phyloP scores from a whole-genome alignment of 2,329 filamentous ascomycete species.

The Simplicillium sp. region DNA sequence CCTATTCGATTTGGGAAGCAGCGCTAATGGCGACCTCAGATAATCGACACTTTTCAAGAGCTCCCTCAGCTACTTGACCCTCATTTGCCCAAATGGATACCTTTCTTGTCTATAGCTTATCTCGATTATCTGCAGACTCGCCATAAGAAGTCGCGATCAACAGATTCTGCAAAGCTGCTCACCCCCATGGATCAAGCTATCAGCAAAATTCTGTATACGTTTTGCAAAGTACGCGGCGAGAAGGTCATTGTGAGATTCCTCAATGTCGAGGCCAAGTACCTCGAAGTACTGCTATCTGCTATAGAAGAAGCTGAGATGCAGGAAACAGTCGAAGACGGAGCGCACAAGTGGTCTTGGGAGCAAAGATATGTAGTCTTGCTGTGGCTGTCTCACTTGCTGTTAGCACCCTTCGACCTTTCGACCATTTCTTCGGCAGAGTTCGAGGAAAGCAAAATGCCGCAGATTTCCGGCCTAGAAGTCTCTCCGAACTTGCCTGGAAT shows the following conservation, averaged over 20 bases:
- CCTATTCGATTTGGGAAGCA: constrained; percentile 2
- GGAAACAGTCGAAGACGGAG: constrained; percentile 9
- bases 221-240: constrained; percentile 90
- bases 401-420: constrained; percentile 82
- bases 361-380: constrained; percentile 79
- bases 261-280: constrained; percentile 77
- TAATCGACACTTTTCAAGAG: constrained; percentile 87
- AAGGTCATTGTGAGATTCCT: constrained; percentile 89
- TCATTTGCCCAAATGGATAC: constrained; percentile 66
- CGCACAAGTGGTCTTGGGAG: constrained; percentile 60
- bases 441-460: constrained; percentile 32
- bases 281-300: constrained; percentile 69
- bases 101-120: constrained; percentile 66
- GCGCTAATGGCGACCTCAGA: constrained; percentile 22
- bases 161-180: constrained; percentile 29
- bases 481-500: constrained; percentile 58
- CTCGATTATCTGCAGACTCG: constrained; percentile 51
- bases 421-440: constrained; percentile 63
- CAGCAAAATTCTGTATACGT: constrained; percentile 71
- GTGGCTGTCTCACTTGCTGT: constrained; percentile 75
- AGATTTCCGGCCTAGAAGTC: constrained; percentile 41
- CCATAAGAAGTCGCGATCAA: constrained; percentile 12
- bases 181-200: constrained; percentile 59
- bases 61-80: constrained; percentile 88
- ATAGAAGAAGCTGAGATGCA: constrained; percentile 51